Base-by-base conservation (phyloP, 2,329 filamentous ascomycete genomes). In the Onygenales sp. region DNA sequence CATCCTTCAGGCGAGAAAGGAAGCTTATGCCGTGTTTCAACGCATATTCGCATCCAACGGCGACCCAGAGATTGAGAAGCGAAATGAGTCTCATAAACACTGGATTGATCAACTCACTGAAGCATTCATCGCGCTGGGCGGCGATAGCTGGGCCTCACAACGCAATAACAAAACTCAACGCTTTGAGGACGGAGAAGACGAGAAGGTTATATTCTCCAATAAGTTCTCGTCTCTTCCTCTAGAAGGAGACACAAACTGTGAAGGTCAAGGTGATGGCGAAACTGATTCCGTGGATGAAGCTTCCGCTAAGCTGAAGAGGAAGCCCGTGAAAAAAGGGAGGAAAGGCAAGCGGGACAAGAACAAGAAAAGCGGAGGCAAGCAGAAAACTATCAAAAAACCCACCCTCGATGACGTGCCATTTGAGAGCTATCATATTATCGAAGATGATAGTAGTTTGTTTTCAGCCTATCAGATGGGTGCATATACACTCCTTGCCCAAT, bases 391-490 rank as follows among this genome's bases (percentile, higher is more conserved):
- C 35, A 60, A 55, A 13, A 54, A 58, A 43, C 35, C 60, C 4
- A 57, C 11, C 13, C 55, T 70, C 17, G 66, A 70, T 2, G 66
- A 73, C n/a, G 55, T 75, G 3, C 70, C 74, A 0, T 46, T 78
- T 17, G 73, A 77, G 52, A 73, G 66, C 50, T 76, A 72, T 57
- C 66, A 66, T 27, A 71, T 78, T 50, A 71, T 75, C 39, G 66
- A 74, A 42, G 69, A 70, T 48, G 58, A 66, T 2, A 65, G 65
- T 17, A 69, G 64, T 1, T 57, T 67, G 13, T 50, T 67, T 5
- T 72, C 71, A 0, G 70, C 76, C 10, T 77, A 75, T 59, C 54
- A 75, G 27, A 69, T 78, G 56, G 75, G 75, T 14, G 66, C 70
- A 3, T 73, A 72, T 53, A 64, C 66, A 0, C 56, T 76, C 5